Evolutionary conservation across 768 basidiomycete genomes (phyloP).

Genomic region (Leccinum subgranulosum): DNA sequence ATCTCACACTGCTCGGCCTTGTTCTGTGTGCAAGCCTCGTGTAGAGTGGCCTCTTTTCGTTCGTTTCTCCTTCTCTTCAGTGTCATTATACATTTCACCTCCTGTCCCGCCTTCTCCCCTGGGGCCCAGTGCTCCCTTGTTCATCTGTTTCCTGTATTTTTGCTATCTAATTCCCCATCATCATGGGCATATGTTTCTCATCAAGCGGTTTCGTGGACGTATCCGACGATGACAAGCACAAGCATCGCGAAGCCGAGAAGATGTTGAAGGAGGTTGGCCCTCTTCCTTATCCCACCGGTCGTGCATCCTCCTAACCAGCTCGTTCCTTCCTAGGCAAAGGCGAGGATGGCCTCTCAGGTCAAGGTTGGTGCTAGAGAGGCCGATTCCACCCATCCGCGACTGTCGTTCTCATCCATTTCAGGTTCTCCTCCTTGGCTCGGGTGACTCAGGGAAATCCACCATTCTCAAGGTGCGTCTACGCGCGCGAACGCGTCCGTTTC

Average conservation of each 20-base stretch:
- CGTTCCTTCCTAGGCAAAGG: constrained; percentile 56
- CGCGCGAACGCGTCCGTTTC: neutral
- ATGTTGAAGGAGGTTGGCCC: constrained; percentile 66
- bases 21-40: constrained; percentile 18
- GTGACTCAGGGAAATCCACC: constrained; percentile 92
- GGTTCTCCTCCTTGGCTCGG: constrained; percentile 89
- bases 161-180: neutral
- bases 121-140: constrained; percentile 16
- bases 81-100: neutral
- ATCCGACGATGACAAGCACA: constrained; percentile 63
- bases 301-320: neutral
- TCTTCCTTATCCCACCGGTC: neutral
- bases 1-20: constrained; percentile 11
- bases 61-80: neutral
- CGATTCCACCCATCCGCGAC: neutral
- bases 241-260: constrained; percentile 72
- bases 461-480: constrained; percentile 66
- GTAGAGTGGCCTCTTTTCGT: constrained; percentile 4
- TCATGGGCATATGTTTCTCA: constrained; percentile 82
- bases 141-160: constrained; percentile 1
- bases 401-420: constrained; percentile 24
- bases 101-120: neutral
- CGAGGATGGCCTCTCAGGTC: constrained; percentile 66
- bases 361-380: constrained; percentile 49
- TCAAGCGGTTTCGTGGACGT: constrained; percentile 52